Conservation (phyloP, 2,329 filamentous ascomycete genomes). For the Phialemoniopsis sp. region DNA sequence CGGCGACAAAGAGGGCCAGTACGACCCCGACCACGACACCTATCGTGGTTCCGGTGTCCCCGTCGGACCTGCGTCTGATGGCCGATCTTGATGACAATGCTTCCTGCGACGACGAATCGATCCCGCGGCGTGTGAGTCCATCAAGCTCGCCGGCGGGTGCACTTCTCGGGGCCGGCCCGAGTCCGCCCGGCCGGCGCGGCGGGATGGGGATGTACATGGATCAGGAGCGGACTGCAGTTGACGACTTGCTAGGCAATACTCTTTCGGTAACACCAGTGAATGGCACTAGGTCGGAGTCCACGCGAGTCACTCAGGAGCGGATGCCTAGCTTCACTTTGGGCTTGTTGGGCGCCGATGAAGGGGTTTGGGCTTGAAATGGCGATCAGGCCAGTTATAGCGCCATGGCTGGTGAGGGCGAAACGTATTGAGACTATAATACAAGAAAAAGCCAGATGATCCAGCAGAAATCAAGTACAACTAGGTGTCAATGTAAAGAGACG, state of each 20-base stretch:
- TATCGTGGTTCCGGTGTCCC: constrained; percentile 33
- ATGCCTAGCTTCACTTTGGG: too few species aligned
- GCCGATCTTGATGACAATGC: constrained; percentile 12
- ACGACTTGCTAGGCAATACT: not conserved
- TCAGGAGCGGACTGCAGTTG: not conserved
- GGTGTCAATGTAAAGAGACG: too few species aligned
- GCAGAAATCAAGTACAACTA: too few species aligned
- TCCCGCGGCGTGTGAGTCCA: not conserved
- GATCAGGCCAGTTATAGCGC: too few species aligned
- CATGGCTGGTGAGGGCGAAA: too few species aligned
- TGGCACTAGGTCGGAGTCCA: too few species aligned
- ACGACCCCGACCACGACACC: constrained; percentile 37
- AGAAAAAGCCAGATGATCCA: too few species aligned
- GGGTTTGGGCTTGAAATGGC: too few species aligned
- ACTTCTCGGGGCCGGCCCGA: not conserved
- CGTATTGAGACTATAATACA: too few species aligned
- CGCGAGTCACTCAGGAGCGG: too few species aligned
- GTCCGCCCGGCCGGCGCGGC: not conserved
- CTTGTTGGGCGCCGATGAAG: too few species aligned
- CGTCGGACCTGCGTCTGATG: not conserved
- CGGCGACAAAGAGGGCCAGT: constrained; percentile 32
- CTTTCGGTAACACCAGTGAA: not conserved
- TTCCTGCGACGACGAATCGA: constrained; percentile 2
- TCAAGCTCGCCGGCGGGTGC: not conserved
- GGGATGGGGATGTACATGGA: constrained; percentile 6